Base-by-base conservation (phyloP, 148 eudicot genomes). In the Silene latifolia region DNA sequence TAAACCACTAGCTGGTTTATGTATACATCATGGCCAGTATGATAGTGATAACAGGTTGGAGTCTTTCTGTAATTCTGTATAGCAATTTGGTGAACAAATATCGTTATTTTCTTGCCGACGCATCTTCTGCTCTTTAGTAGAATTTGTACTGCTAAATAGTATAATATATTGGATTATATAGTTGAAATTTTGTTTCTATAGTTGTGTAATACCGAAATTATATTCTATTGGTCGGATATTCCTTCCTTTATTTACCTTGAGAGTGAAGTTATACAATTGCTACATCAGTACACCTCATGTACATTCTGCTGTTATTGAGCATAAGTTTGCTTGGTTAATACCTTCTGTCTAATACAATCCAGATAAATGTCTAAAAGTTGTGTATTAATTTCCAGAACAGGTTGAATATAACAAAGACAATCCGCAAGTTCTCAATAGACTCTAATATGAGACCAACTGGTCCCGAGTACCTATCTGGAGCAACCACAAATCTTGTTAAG, bases 351-450 rank as follows among this genome's bases (percentile, higher is more conserved):
- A 14, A 20, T 25, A 29, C 23, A 53, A 75, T 29, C 15, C 46
- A 63, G 59, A 76, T 61, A 63, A 51, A 74, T 81, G 72, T 75
- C 78, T 83, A 62, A 89, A 39, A 75, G 68, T 80, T 75, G 69
- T 39, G 65, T 44, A 80, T 57, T 85, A 71, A 78, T 83, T 83
- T 82, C 74, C 98, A 95, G 98, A 92, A 92, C 91, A 92, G 98
- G 91, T 86, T 95, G 86, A 95, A 95, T 80, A 84, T 95, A 83
- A 92, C 98, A 58, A 95, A 95, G 82, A 90, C 96, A 48, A 32
- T 95, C 78, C 96, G 91, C 81, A 95, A 92, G 80, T 89, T 81
- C 85, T 81, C 98, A 65, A 95, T 95, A 71, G 90, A 87, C 84
- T 77, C 83, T 70, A 48, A 89, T 76, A 78, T 95, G 60, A 79